Evolutionary conservation across 345 rosid species (phyloP).

Genomic region (Euphorbia tirucalli): DNA sequence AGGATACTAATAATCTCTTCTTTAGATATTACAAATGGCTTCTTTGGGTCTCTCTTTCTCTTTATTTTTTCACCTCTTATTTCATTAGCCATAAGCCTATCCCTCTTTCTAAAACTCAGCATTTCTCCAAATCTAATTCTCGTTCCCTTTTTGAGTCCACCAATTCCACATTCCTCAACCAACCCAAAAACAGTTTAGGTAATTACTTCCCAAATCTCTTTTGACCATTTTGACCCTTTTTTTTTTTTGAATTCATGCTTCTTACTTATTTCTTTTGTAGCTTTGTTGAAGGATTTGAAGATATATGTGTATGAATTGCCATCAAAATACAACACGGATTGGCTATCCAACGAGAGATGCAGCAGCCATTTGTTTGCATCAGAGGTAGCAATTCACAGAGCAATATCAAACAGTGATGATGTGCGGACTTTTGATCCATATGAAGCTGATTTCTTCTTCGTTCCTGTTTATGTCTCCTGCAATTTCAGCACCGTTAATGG

Average conservation of each 20-base stretch:
- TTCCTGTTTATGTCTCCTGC: conserved; percentile 93
- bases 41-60: conserved; percentile 66
- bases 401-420: conserved; percentile 46
- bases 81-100: conserved; percentile 53
- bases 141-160: conserved; percentile 66
- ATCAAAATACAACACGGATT: conserved; percentile 63
- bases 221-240: too few relatives aligned
- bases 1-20: conserved; percentile 36
- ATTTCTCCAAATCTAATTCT: conserved; percentile 50
- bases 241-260: too few relatives aligned
- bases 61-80: conserved; percentile 72
- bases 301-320: conserved; percentile 77
- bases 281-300: conserved; percentile 58
- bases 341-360: conserved; percentile 82
- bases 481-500: conserved; percentile 85
- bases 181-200: too few relatives aligned
- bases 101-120: conserved; percentile 36
- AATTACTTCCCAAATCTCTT: too few relatives aligned
- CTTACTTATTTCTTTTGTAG: too few relatives aligned
- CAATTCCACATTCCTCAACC: conserved; percentile 33
- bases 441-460: conserved; percentile 92
- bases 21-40: conserved; percentile 75
- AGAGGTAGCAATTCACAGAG: conserved; percentile 87
- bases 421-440: conserved; percentile 68
- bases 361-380: conserved; percentile 85